phyloP scores from a whole-genome alignment of 352 stramenopile genomes.

The Nothophytophthora sp. region DNA sequence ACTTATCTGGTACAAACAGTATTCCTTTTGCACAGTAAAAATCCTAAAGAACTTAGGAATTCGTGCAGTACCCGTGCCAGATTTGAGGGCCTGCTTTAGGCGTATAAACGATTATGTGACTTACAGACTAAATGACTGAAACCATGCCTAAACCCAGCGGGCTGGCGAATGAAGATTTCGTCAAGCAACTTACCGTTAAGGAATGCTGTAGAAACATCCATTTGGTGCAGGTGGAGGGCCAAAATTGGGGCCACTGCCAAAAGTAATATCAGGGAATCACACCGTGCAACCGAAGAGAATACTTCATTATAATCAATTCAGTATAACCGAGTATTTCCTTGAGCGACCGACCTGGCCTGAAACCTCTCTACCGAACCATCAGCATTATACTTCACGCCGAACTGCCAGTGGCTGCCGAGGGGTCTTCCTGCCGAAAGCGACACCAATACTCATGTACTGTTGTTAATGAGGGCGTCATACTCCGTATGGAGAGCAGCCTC shows the following conservation, averaged over 20 bases:
- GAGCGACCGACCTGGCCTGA: neutral
- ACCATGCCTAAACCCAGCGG: neutral
- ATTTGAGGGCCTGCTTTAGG: too few species aligned
- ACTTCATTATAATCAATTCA: constrained; percentile 4
- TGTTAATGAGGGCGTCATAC: neutral
- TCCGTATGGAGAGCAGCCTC: neutral
- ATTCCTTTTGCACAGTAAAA: constrained; percentile 11
- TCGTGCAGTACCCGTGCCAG: too few species aligned
- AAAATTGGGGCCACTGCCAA: neutral
- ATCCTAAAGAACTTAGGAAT: constrained; percentile 11
- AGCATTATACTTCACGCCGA: neutral
- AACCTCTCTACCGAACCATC: constrained; percentile 1
- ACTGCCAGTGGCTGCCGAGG: neutral
- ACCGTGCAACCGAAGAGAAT: neutral
- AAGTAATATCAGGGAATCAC: neutral
- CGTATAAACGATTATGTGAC: neutral
- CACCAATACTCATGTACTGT: neutral
- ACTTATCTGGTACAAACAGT: too few species aligned
- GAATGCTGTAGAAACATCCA: neutral
- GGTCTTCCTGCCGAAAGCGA: neutral
- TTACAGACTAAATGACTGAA: neutral
- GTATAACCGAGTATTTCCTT: neutral
- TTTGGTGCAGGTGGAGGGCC: neutral
- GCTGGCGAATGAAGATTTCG: neutral
- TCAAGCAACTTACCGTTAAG: neutral